Evolutionary conservation across 495 filamentous ascomycete genomes (phyloP).

Genomic region (Podospora bellae-mahoneyi): DNA sequence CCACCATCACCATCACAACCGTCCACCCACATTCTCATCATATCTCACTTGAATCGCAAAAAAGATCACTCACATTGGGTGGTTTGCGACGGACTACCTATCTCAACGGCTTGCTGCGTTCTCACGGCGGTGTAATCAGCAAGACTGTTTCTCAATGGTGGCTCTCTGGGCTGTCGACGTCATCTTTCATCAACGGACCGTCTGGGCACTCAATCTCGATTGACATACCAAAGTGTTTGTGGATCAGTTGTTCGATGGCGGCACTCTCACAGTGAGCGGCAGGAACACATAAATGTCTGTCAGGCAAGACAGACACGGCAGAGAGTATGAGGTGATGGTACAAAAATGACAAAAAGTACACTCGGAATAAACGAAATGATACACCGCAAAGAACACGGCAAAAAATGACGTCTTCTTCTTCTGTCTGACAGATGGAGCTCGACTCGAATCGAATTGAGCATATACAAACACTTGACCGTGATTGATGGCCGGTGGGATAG

Average conservation of each 20-base stretch:
- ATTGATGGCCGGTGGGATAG: neutral
- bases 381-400: no score
- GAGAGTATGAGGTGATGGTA: no score
- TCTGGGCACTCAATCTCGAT: conserved; percentile 3
- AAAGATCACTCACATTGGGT: neutral
- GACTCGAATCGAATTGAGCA: no score
- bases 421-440: no score
- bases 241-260: neutral
- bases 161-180: conserved; percentile 7
- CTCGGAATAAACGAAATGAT: no score
- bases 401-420: no score
- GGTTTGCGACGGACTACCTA: neutral
- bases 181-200: conserved; percentile 6
- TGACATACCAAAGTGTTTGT: conserved; percentile 1
- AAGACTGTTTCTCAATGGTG: neutral
- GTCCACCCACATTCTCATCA: neutral
- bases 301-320: neutral
- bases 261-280: neutral
- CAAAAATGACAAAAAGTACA: no score
- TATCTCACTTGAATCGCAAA: neutral
- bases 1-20: neutral
- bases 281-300: neutral
- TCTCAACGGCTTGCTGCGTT: conserved; percentile 1
- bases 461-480: neutral
- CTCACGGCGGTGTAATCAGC: neutral